phyloP scores from a whole-genome alignment of 176 grass and related monocot species.

The Metroxylon sagu region DNA sequence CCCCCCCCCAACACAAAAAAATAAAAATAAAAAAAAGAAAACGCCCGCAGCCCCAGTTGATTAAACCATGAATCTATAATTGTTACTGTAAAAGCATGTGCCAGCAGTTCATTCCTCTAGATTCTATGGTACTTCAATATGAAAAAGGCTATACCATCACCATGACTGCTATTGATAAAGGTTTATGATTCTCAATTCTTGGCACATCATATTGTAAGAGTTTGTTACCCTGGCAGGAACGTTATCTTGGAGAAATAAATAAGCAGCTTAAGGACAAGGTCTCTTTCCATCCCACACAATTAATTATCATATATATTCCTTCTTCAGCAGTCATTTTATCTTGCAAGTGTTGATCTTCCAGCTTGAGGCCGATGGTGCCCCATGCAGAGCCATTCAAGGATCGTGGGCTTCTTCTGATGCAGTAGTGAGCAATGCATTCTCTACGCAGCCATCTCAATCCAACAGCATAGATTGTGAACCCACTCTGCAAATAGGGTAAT shows the following conservation, averaged over 20 bases:
- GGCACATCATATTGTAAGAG: too few species aligned
- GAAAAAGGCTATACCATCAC: too few species aligned
- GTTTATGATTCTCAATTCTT: too few species aligned
- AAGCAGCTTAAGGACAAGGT: slow-evolving; percentile 86
- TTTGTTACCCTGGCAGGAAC: slow-evolving; percentile 38
- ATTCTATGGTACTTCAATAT: too few species aligned
- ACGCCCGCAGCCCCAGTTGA: too few species aligned
- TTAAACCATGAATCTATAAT: too few species aligned
- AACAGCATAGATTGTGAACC: slow-evolving; percentile 60
- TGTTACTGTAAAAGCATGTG: too few species aligned
- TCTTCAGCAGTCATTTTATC: not conserved
- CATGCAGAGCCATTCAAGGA: slow-evolving; percentile 50
- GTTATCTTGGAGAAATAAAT: slow-evolving; percentile 83
- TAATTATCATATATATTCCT: not conserved
- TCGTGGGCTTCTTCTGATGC: slow-evolving; percentile 46
- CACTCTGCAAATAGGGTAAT: slow-evolving; percentile 82
- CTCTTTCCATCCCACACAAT: not conserved
- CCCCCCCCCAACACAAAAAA: too few species aligned
- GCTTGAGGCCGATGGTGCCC: slow-evolving; percentile 63
- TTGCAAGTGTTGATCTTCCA: slow-evolving; percentile 9
- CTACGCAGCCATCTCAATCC: slow-evolving; percentile 39
- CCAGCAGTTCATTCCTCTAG: too few species aligned
- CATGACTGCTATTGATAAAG: too few species aligned
- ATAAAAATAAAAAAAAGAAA: too few species aligned
- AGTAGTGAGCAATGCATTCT: slow-evolving; percentile 36